phyloP scores from a whole-genome alignment of 2,329 filamentous ascomycete species.

The Simplicillium aogashimaense region DNA sequence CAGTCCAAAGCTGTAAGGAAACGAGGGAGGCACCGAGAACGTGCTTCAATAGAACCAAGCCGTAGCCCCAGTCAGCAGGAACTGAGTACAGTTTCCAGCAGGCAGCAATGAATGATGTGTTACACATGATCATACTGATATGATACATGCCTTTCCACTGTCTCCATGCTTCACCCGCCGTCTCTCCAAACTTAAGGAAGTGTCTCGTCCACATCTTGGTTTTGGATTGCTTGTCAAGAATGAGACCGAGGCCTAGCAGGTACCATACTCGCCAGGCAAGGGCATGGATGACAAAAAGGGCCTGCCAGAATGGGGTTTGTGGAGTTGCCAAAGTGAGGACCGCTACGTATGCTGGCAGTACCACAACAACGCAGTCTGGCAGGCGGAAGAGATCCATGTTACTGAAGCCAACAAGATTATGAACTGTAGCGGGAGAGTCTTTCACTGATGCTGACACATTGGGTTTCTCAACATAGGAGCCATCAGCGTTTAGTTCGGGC shows the following conservation, averaged over 20 bases:
- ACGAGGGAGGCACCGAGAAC: slow-evolving; percentile 74
- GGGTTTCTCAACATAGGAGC: slow-evolving; percentile 14
- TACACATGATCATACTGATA: slow-evolving; percentile 82
- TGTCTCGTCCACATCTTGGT: slow-evolving; percentile 94
- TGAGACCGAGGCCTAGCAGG: slow-evolving; percentile 73
- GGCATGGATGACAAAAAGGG: slow-evolving; percentile 73
- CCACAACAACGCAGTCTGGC: slow-evolving; percentile 70
- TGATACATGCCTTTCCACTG: slow-evolving; percentile 98
- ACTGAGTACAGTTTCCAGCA: slow-evolving; percentile 93
- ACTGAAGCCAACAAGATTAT: slow-evolving; percentile 71
- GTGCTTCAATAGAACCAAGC: slow-evolving; percentile 77
- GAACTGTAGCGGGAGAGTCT: slow-evolving; percentile 54
- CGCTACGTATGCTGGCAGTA: slow-evolving; percentile 68
- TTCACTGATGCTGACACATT: slow-evolving; percentile 12
- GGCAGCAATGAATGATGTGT: slow-evolving; percentile 78
- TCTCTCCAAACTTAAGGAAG: slow-evolving; percentile 94
- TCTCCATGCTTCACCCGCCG: slow-evolving; percentile 81
- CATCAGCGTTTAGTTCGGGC: slow-evolving; percentile 14
- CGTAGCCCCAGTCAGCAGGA: slow-evolving; percentile 80
- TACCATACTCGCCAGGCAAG: slow-evolving; percentile 85
- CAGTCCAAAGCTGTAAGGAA: slow-evolving; percentile 84
- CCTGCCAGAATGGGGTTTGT: slow-evolving; percentile 63
- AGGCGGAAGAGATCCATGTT: slow-evolving; percentile 86
- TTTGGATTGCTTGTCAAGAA: slow-evolving; percentile 78
- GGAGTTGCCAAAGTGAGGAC: slow-evolving; percentile 67